These are phyloP conservation scores for Leccinum disarticulatum DNA, from an alignment of 768 basidiomycete species.

Conservation along the genomic window DNA sequence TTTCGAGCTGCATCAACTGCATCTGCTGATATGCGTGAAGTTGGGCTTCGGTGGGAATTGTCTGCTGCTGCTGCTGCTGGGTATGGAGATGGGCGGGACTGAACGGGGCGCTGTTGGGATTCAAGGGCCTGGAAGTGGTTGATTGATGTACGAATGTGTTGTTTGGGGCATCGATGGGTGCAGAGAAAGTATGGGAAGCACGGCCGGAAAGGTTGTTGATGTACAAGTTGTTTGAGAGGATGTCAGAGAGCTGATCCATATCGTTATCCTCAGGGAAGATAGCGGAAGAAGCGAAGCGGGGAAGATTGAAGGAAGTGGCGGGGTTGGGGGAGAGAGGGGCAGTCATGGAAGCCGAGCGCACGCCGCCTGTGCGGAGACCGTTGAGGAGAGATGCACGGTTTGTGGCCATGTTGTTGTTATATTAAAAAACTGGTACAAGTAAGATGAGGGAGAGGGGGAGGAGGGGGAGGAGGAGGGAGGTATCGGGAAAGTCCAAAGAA, in stretches of 20 bases:
- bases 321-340: slow-evolving; percentile 72
- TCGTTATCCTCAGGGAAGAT: slow-evolving; percentile 54
- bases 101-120: slow-evolving; percentile 52
- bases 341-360: slow-evolving; percentile 64
- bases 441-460: not conserved
- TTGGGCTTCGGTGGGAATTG: slow-evolving; percentile 42
- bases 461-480: not conserved
- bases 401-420: slow-evolving; percentile 40
- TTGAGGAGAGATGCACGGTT: slow-evolving; percentile 82
- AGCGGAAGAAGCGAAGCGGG: slow-evolving; percentile 48
- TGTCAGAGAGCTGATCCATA: slow-evolving; percentile 58
- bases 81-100: slow-evolving; percentile 41
- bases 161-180: slow-evolving; percentile 67
- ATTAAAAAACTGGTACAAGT: slow-evolving; percentile 29
- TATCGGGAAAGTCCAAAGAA: slow-evolving; percentile 2
- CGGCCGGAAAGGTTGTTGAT: slow-evolving; percentile 37
- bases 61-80: slow-evolving; percentile 34
- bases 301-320: slow-evolving; percentile 58
- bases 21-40: slow-evolving; percentile 65
- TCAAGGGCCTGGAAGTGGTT: slow-evolving; percentile 49
- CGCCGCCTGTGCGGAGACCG: slow-evolving; percentile 88
- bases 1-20: slow-evolving; percentile 85
- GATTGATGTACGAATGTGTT: slow-evolving; percentile 69
- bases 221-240: slow-evolving; percentile 53
- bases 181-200: slow-evolving; percentile 58